Evolutionary conservation across 169 alveolate species (phyloP).

Genomic region (Theileria parva): DNA sequence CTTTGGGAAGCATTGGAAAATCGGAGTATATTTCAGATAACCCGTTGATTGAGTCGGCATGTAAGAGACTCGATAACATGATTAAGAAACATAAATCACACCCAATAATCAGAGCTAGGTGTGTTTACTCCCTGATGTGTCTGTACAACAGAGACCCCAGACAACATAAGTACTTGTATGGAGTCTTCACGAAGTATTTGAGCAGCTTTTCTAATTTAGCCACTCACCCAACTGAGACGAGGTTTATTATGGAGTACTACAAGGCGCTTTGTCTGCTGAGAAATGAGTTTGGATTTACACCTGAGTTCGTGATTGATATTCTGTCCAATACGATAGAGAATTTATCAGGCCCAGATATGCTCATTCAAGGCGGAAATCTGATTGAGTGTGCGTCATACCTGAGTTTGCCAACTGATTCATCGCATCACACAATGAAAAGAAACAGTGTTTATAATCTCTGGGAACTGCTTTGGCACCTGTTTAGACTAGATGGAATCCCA

Average conservation of each 20-base stretch:
- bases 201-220: constrained; percentile 32
- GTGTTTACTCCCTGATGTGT: constrained; percentile 50
- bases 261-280: constrained; percentile 54
- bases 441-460: constrained; percentile 29
- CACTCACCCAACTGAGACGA: constrained; percentile 60
- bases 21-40: constrained; percentile 41
- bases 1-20: constrained; percentile 56
- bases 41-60: constrained; percentile 40
- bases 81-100: constrained; percentile 45
- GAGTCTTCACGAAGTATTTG: constrained; percentile 44
- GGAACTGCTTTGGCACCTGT: constrained; percentile 61
- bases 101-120: constrained; percentile 58
- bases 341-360: constrained; percentile 45
- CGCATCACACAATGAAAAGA: neutral
- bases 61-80: constrained; percentile 38
- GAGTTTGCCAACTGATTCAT: constrained; percentile 23
- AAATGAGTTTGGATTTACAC: constrained; percentile 41
- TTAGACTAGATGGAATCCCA: constrained; percentile 67
- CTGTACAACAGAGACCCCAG: constrained; percentile 60
- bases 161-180: constrained; percentile 32
- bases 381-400: constrained; percentile 54
- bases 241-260: constrained; percentile 62
- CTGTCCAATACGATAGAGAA: constrained; percentile 43
- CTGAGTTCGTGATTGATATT: constrained; percentile 53
- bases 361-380: constrained; percentile 59